Conservation (phyloP, 2,329 filamentous ascomycete species). For the Xylariales sp. region DNA sequence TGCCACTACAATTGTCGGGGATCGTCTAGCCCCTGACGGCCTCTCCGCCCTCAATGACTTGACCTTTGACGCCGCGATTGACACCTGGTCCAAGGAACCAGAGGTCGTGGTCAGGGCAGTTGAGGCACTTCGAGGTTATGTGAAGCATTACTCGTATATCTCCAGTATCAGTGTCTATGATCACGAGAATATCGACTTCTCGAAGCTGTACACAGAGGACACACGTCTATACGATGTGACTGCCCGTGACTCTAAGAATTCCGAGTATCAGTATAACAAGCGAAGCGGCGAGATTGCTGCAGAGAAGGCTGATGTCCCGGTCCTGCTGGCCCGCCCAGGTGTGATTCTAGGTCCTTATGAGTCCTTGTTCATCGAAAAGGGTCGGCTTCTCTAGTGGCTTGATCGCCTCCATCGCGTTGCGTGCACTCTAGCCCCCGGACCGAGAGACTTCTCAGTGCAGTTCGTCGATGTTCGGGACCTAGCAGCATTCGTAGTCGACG, state of each 20-base stretch:
- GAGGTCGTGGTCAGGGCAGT: slow-evolving; percentile 11
- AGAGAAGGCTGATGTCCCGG: neutral
- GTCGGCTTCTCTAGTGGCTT: slow-evolving; percentile 11
- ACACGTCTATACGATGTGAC: slow-evolving; percentile 9
- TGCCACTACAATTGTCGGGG: slow-evolving; percentile 12
- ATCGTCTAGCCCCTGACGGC: slow-evolving; percentile 11
- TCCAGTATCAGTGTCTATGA: slow-evolving; percentile 13
- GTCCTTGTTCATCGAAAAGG: neutral
- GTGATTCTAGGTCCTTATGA: neutral
- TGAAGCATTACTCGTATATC: slow-evolving; percentile 15
- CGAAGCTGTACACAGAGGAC: slow-evolving; percentile 9
- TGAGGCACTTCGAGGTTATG: slow-evolving; percentile 12
- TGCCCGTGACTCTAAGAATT: neutral
- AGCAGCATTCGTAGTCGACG: slow-evolving; percentile 4
- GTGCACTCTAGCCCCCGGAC: slow-evolving; percentile 8
- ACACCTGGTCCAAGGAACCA: slow-evolving; percentile 15
- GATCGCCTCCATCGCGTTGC: slow-evolving; percentile 7
- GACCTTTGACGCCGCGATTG: slow-evolving; percentile 15
- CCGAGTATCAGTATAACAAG: slow-evolving; percentile 1
- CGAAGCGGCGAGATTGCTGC: slow-evolving; percentile 6
- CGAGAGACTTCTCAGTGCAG: slow-evolving; percentile 6
- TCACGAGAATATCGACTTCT: slow-evolving; percentile 2
- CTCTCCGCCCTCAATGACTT: slow-evolving; percentile 7
- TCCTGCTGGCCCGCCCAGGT: slow-evolving; percentile 4
- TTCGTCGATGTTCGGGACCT: slow-evolving; percentile 9